phyloP scores from a whole-genome alignment of 2,329 filamentous ascomycete genomes.

The Boeremia lycopersici region DNA sequence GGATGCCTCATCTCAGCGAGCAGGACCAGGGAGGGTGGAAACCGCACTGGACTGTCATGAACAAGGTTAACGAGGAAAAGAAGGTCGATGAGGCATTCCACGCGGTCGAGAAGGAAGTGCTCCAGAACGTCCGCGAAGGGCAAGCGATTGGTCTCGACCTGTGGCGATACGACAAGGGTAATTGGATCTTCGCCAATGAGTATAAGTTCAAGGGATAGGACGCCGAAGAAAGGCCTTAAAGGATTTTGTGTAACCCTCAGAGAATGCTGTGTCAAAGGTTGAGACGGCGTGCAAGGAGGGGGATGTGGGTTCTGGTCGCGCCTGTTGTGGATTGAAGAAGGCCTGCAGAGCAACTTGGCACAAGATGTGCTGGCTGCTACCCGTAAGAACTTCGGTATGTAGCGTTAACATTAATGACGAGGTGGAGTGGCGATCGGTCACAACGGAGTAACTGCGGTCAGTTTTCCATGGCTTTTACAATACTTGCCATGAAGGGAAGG shows the following conservation, averaged over 20 bases:
- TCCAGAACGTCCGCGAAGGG: slow-evolving; percentile 40
- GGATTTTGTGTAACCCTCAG: slow-evolving; percentile 3
- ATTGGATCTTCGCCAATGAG: slow-evolving; percentile 48
- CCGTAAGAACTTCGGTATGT: background rate
- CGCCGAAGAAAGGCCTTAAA: slow-evolving; percentile 10
- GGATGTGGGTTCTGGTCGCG: background rate
- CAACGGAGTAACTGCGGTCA: slow-evolving; percentile 18
- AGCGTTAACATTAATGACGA: background rate
- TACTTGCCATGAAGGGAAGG: slow-evolving; percentile 17
- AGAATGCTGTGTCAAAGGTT: background rate
- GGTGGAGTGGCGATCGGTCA: slow-evolving; percentile 11
- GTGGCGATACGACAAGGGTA: slow-evolving; percentile 51
- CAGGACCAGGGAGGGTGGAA: slow-evolving; percentile 51
- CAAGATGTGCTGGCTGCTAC: background rate
- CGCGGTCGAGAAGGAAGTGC: slow-evolving; percentile 41
- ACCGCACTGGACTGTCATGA: slow-evolving; percentile 56
- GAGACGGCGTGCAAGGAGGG: background rate
- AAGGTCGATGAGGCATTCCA: slow-evolving; percentile 47
- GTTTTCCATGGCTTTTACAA: slow-evolving; percentile 18
- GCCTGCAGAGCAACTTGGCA: background rate
- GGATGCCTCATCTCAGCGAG: slow-evolving; percentile 49
- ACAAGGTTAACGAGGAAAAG: slow-evolving; percentile 52
- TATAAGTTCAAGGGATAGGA: slow-evolving; percentile 42
- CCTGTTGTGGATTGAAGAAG: background rate
- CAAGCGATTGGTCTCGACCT: slow-evolving; percentile 48